phyloP scores from a whole-genome alignment of 345 rosid genomes.

The Citrus trifoliata region DNA sequence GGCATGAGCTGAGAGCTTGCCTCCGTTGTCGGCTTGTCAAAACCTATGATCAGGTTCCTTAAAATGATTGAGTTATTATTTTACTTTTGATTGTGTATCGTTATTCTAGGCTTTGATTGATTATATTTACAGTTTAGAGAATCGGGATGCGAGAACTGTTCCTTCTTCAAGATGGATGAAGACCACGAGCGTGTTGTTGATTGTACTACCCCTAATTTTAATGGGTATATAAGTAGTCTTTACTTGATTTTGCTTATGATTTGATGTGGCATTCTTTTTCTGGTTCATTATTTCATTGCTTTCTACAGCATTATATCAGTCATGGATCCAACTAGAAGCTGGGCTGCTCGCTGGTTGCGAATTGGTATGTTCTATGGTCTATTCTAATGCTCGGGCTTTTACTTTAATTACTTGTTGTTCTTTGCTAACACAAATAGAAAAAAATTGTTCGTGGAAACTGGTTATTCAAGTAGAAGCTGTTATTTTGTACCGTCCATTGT shows the following conservation, averaged over 20 bases:
- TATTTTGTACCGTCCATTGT: constrained; percentile 20
- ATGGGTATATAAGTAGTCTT: constrained; percentile 39
- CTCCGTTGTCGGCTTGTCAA: constrained; percentile 87
- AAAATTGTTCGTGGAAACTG: neutral
- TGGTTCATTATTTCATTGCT: neutral
- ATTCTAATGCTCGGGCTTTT: neutral
- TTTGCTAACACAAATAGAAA: neutral
- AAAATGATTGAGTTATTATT: neutral
- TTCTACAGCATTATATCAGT: constrained; percentile 76
- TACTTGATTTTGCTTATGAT: neutral
- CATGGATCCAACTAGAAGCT: constrained; percentile 91
- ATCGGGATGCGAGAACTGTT: constrained; percentile 84
- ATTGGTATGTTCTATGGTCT: constrained; percentile 49
- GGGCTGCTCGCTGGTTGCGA: constrained; percentile 98
- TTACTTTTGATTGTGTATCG: neutral
- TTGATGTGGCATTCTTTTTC: neutral
- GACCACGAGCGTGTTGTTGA: constrained; percentile 82
- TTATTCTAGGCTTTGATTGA: neutral
- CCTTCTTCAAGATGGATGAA: constrained; percentile 86
- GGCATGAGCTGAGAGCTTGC: constrained; percentile 85
- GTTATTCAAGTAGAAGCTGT: neutral
- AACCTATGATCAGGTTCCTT: constrained; percentile 74
- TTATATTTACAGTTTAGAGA: constrained; percentile 50
- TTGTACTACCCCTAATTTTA: constrained; percentile 83
- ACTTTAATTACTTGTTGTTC: neutral